These are phyloP conservation scores for Boletus rex-veris DNA, from an alignment of 768 basidiomycete genomes.

Conservation along the genomic window DNA sequence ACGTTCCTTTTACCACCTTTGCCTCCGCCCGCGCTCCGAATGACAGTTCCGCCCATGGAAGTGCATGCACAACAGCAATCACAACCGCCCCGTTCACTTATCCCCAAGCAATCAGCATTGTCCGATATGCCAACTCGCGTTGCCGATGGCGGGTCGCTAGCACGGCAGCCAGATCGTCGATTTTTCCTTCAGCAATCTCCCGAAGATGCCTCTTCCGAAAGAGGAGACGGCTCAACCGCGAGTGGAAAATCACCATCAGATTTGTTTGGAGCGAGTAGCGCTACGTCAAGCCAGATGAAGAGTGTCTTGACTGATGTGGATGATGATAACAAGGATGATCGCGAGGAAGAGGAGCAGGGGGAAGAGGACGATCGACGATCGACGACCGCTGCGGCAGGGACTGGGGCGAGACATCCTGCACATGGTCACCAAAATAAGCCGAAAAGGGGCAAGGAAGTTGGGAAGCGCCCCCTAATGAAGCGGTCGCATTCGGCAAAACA, in stretches of 20 bases:
- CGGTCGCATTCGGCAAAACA: conserved; percentile 31
- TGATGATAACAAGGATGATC: conserved; percentile 16
- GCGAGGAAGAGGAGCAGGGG: conserved; percentile 5
- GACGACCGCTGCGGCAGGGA: conserved; percentile 8
- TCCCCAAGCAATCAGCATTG: background rate
- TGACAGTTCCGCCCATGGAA: background rate
- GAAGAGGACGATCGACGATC: conserved; percentile 24
- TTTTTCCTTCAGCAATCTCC: conserved; percentile 48
- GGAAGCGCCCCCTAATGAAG: conserved; percentile 25
- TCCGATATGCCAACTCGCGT: conserved; percentile 8
- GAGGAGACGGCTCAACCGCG: conserved; percentile 28
- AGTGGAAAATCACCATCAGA: conserved; percentile 35
- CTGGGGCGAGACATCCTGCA: conserved; percentile 5
- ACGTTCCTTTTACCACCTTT: conserved; percentile 30
- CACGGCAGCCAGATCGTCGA: conserved; percentile 38
- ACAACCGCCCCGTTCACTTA: conserved; percentile 15
- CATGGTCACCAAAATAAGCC: conserved; percentile 22
- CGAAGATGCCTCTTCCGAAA: conserved; percentile 37
- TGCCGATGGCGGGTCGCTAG: conserved; percentile 24
- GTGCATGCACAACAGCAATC: conserved; percentile 11
- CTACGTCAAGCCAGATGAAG: conserved; percentile 31
- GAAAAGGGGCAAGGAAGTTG: conserved; percentile 34
- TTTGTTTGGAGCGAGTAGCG: conserved; percentile 34
- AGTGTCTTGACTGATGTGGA: conserved; percentile 22
- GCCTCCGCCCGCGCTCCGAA: conserved; percentile 23